Conservation (phyloP, 2,329 filamentous ascomycete genomes). For the Atkinsonella hypoxylon region DNA sequence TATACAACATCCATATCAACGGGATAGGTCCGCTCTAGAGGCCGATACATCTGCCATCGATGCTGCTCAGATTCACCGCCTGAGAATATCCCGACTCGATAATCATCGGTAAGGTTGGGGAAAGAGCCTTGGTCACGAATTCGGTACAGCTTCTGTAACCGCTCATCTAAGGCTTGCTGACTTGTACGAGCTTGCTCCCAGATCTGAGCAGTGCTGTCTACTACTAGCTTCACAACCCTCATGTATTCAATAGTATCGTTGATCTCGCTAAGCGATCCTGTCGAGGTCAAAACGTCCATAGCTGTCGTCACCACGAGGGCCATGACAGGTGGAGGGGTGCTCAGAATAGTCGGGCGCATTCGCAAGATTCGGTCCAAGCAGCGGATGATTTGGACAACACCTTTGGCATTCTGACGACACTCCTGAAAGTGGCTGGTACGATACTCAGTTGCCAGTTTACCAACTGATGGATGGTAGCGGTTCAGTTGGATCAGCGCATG, state of each 20-base stretch:
- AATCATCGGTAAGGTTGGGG: slow-evolving; percentile 17
- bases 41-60: slow-evolving; percentile 24
- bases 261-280: slow-evolving; percentile 39
- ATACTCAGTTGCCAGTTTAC: slow-evolving; percentile 26
- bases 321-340: slow-evolving; percentile 46
- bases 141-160: slow-evolving; percentile 21
- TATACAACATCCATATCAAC: slow-evolving; percentile 27
- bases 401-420: slow-evolving; percentile 39
- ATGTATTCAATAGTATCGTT: slow-evolving; percentile 41
- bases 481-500: slow-evolving; percentile 53
- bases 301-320: slow-evolving; percentile 52
- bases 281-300: slow-evolving; percentile 53
- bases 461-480: slow-evolving; percentile 38
- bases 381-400: slow-evolving; percentile 36
- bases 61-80: slow-evolving; percentile 15
- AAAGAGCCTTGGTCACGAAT: slow-evolving; percentile 22
- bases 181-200: slow-evolving; percentile 48
- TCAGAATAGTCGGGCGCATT: slow-evolving; percentile 18
- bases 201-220: slow-evolving; percentile 43
- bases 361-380: slow-evolving; percentile 26
- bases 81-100: slow-evolving; percentile 15
- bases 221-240: slow-evolving; percentile 35
- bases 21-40: slow-evolving; percentile 24
- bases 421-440: slow-evolving; percentile 33
- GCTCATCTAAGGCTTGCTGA: slow-evolving; percentile 31